Percentiles rank a stretch among this genome's conserved stretches.
phyloP scores from a whole-genome alignment of 225 moss, liverwort and hornwort genomes.

The Pseudoscleropodium purum region DNA sequence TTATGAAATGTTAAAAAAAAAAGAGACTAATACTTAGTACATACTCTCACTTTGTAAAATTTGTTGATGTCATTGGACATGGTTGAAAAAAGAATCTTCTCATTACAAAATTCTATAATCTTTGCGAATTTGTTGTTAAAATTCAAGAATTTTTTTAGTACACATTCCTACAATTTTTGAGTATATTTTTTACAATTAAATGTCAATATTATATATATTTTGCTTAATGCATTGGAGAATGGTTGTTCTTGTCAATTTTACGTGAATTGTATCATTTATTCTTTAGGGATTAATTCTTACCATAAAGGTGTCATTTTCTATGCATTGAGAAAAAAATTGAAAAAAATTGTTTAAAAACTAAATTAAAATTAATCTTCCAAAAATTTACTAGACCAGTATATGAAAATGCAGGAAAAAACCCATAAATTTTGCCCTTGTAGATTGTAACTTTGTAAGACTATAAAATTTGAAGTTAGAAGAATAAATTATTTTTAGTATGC shows the following conservation, averaged over 20 bases:
- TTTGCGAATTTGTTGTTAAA: not conserved
- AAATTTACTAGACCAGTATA: too few relatives aligned
- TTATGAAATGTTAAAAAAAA: not conserved
- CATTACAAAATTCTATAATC: not conserved
- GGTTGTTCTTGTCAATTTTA: not conserved
- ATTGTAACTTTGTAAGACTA: not conserved
- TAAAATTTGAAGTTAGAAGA: not conserved
- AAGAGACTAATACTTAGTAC: not conserved
- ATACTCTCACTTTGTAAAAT: not conserved
- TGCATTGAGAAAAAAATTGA: too few relatives aligned
- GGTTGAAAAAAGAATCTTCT: not conserved
- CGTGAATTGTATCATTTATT: not conserved
- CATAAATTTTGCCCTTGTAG: accelerated
- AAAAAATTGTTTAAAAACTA: not conserved
- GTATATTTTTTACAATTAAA: too few relatives aligned
- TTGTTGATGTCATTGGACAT: not conserved
- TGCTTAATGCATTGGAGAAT: not conserved
- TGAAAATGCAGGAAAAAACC: too few relatives aligned
- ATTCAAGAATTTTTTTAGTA: not conserved
- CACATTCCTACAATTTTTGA: not conserved
- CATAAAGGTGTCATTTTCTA: not conserved
- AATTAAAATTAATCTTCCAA: too few relatives aligned
- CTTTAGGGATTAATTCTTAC: not conserved
- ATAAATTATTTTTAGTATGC: not conserved
- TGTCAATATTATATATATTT: too few relatives aligned